A percentile compares a stretch with the other conserved stretches of the same genome.
These are phyloP conservation scores for Phaseolus lunatus DNA, from an alignment of 306 rosid genomes.

Conservation along the genomic window DNA sequence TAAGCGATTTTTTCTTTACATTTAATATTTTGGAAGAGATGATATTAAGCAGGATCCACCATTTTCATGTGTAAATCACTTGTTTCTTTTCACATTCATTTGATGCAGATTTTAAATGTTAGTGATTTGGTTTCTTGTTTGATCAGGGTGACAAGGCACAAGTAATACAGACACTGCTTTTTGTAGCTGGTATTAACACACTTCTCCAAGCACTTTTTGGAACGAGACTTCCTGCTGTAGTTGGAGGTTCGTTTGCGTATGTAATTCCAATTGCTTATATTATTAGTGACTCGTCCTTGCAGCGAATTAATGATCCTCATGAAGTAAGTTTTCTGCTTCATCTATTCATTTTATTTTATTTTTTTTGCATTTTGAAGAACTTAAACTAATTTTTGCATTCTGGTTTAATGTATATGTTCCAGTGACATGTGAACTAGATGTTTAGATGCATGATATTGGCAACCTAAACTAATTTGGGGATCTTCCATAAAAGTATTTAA, in stretches of 20 bases:
- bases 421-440: conserved; percentile 1
- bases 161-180: conserved; percentile 84
- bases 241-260: conserved; percentile 87
- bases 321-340: conserved; percentile 59
- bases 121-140: conserved; percentile 38
- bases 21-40: background rate
- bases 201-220: conserved; percentile 94
- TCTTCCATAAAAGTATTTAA: conserved; percentile 40
- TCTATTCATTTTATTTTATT: background rate
- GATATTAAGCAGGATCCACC: background rate
- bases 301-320: conserved; percentile 63
- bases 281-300: conserved; percentile 66
- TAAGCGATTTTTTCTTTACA: background rate
- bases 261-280: conserved; percentile 74
- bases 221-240: conserved; percentile 83
- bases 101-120: background rate
- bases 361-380: background rate
- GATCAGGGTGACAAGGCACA: conserved; percentile 82
- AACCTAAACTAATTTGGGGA: conserved; percentile 36
- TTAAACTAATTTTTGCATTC: background rate
- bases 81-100: background rate
- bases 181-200: conserved; percentile 84
- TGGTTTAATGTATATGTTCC: background rate
- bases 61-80: conserved; percentile 6
- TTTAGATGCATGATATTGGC: conserved; percentile 28